Base-by-base conservation (phyloP, 345 rosid genomes). In the Citrus medica region DNA sequence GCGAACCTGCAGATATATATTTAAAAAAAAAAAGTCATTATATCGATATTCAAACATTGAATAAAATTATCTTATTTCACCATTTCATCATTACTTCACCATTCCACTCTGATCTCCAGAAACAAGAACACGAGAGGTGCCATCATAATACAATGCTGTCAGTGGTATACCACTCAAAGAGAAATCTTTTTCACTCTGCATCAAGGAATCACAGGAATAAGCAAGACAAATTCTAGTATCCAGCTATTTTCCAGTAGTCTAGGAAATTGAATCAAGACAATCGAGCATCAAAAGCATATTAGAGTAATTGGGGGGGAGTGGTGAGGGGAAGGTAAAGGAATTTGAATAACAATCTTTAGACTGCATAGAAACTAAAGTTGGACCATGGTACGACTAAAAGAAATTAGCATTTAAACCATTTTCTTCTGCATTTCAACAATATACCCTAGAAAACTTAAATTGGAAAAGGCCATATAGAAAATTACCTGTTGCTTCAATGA, bases 41-140 rank as follows among this genome's bases (percentile, higher is more conserved):
- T 22, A 61, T n/a, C 21, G 71, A 68, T 37, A 28, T 69, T 37
- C 56, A 62, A 61, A 35, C 30, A 40, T 8, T 8, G 66, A 61
- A 71, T 6, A 32, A 65, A 60, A 42, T 22, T 7, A 67, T 73
- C 56, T 33, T 38, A 73, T 61, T 37, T 14, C 12, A 71, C 17
- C 56, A 62, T 68, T 56, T 78, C 28, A 51, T 76, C 4, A 37
- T 73, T 7, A 73, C 64, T 82, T 80, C 76, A 92, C 97, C 93
- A 64, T 86, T 88, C 98, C 98, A 80, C 73, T 86, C 58, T 91
- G 89, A 85, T 95, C 98, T 71, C 98, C 98, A 53, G 97, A 89
- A 71, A 87, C 83, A 83, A 95, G 95, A 76, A 89, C 75, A 70
- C 84, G 87, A 58, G 89, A 58, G 78, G 81, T 80, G 25, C 84